Evolutionary conservation across 192 early-diverging fungal genomes (phyloP).

Genomic region (Funneliformis geosporum): DNA sequence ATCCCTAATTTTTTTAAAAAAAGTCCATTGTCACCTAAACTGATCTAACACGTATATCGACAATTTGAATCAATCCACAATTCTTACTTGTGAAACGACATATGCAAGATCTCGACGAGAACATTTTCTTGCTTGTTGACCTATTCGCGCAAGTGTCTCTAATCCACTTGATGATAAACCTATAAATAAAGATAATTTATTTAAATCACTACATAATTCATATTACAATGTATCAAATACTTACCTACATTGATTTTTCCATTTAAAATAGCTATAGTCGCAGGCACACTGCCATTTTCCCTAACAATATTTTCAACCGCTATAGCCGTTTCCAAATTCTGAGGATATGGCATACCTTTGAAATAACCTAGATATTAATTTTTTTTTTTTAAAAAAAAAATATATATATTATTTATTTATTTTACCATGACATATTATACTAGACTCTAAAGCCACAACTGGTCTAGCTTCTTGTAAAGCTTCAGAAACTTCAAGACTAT

Average conservation of each 20-base stretch:
- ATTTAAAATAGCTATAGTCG: constrained; percentile 88
- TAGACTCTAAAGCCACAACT: constrained; percentile 91
- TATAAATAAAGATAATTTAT: not conserved
- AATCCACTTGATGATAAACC: constrained; percentile 67
- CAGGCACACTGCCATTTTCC: constrained; percentile 73
- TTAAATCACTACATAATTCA: not conserved
- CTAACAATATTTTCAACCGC: constrained; percentile 78
- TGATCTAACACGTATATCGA: not conserved
- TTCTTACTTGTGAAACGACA: constrained; percentile 65
- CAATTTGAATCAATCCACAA: no score
- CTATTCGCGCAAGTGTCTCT: constrained; percentile 61
- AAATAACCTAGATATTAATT: not conserved
- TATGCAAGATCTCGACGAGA: constrained; percentile 82
- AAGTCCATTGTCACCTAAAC: not conserved
- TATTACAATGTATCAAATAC: not conserved
- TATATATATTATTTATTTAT: no score
- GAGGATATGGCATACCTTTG: constrained; percentile 86
- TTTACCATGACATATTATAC: constrained; percentile 89
- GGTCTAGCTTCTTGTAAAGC: constrained; percentile 67
- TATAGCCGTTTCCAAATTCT: constrained; percentile 84
- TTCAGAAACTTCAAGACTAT: constrained; percentile 43
- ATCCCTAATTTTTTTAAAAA: constrained; percentile 35
- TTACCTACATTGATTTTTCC: constrained; percentile 80
- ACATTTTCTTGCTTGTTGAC: constrained; percentile 69
- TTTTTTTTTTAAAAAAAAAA: not conserved